phyloP scores from a whole-genome alignment of 176 grass and related monocot genomes.

The Puccinellia tenuiflora region DNA sequence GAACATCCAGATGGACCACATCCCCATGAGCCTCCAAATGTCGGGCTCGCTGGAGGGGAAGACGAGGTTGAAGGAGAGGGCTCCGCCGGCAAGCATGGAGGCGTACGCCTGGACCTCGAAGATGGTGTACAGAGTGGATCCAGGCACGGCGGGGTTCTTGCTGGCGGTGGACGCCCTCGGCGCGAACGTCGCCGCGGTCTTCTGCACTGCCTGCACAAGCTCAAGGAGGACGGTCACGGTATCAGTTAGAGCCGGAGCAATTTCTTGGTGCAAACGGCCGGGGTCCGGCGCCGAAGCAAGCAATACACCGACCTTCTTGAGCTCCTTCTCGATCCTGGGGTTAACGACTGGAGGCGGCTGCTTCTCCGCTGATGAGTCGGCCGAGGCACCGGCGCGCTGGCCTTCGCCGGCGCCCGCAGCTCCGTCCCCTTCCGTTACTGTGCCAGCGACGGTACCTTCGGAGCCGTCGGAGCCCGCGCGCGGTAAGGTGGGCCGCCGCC shows the following conservation, averaged over 20 bases:
- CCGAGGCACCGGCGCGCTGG: neutral
- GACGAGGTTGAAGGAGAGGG: constrained; percentile 89
- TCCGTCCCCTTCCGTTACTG: constrained; percentile 29
- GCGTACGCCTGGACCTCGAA: constrained; percentile 92
- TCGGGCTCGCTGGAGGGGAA: constrained; percentile 52
- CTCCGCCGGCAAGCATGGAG: constrained; percentile 84
- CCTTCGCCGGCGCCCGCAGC: neutral
- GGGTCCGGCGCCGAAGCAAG: neutral
- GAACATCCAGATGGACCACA: constrained; percentile 99
- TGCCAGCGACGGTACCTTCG: constrained; percentile 18
- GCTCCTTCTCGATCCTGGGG: constrained; percentile 74
- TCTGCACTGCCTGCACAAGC: constrained; percentile 90
- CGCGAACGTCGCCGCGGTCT: constrained; percentile 90
- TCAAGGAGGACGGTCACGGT: neutral
- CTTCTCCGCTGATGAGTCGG: neutral
- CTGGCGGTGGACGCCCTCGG: constrained; percentile 78
- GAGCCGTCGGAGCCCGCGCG: constrained; percentile 21
- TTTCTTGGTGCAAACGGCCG: neutral
- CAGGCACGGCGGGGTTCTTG: constrained; percentile 95
- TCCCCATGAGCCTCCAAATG: constrained; percentile 92
- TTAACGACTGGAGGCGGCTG: constrained; percentile 7
- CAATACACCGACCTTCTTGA: constrained; percentile 81
- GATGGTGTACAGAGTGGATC: constrained; percentile 60
- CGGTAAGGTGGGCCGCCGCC: neutral
- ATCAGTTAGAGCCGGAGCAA: neutral